Base-by-base conservation (phyloP, 2,329 filamentous ascomycete species). In the Sordariomycetes sp. region DNA sequence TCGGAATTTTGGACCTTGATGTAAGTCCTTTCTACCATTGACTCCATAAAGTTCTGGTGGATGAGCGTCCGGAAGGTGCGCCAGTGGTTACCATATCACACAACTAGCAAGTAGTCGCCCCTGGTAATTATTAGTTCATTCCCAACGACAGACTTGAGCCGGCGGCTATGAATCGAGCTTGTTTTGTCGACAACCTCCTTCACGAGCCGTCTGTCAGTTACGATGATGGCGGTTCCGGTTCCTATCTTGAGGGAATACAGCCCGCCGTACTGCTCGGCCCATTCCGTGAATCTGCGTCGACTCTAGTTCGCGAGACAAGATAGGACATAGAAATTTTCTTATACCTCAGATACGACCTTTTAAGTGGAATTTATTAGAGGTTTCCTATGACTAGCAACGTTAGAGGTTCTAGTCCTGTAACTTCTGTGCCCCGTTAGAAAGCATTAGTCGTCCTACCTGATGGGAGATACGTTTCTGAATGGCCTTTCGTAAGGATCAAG, bases 31-130 rank as follows among this genome's bases (percentile, higher is more conserved):
- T 77, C 72, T 17, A 72, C 67, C 59, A 71, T 68, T 13, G 64
- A 66, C 62, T 77, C 75, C 62, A 69, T 76, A 53, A 77, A 69
- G 57, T 70, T 65, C 54, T 74, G 70, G 57, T 77, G 72, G 7
- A 76, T 64, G 2, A 76, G 61, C 58, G 72, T 74, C n/a, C 77
- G 68, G n/a, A 72, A 69, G 3, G 61, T 66, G 7, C 73, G 66
- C 77, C 76, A 79, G 20, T 64, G 66, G 15, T 70, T 64, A 0
- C 72, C 72, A 53, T 77, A 75, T 42, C 74, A 64, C 71, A 78
- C 76, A 3, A 76, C 64, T 17, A 53, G 17, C 10, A 53, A 22
- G 61, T 78, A 76, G 60, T 78, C 70, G 2, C 74, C 74, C 2
- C 68, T 65, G 3, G 72, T 72, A 54, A 78, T 75, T 28, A 78